Evolutionary conservation across 164 flowering plant species (phyloP).

Genomic region (Vitis cinerea): DNA sequence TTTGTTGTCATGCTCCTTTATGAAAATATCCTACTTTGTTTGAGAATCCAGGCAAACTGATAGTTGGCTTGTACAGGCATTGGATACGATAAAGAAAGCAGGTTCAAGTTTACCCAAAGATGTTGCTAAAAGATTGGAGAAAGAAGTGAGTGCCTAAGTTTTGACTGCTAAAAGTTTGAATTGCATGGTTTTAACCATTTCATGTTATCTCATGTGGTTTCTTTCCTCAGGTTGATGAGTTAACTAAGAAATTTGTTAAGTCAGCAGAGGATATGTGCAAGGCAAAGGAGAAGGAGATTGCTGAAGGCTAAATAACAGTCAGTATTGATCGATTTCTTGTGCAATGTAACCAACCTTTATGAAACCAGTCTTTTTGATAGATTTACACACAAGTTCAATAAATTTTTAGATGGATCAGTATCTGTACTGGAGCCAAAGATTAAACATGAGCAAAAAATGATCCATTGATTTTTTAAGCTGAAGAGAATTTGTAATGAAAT

Average conservation of each 20-base stretch:
- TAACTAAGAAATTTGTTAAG: constrained; percentile 82
- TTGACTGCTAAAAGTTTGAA: not conserved
- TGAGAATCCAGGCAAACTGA: not conserved
- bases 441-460: not conserved
- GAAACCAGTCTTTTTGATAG: not conserved
- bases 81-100: constrained; percentile 79
- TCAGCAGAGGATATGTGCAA: constrained; percentile 92
- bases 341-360: not conserved
- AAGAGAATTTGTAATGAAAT: not conserved
- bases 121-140: constrained; percentile 70
- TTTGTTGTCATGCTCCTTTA: not conserved
- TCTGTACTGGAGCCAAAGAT: not conserved
- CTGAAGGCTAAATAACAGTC: constrained; percentile 29
- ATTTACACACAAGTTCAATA: constrained; percentile 1
- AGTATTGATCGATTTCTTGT: not conserved
- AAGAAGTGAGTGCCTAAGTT: constrained; percentile 60
- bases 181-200: not conserved
- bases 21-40: not conserved
- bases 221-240: constrained; percentile 68
- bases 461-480: not conserved
- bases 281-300: constrained; percentile 93
- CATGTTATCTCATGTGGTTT: not conserved
- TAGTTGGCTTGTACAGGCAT: constrained; percentile 50
- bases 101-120: constrained; percentile 69
- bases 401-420: not conserved